Evolutionary conservation across 1,284 basidiomycete genomes (phyloP).

Genomic region (Cerioporus squamosus): DNA sequence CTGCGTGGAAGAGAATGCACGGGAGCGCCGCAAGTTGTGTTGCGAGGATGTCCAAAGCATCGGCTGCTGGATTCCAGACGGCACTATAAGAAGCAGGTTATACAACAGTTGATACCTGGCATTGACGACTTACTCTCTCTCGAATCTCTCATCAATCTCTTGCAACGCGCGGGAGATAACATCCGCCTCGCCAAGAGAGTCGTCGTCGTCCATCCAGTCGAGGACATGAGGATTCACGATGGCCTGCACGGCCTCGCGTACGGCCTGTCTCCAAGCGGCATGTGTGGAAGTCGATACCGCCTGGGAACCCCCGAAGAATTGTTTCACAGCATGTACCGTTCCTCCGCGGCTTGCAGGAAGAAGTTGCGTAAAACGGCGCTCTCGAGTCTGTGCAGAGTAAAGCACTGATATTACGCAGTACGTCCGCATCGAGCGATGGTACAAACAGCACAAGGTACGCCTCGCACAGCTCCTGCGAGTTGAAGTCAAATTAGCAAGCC

Average conservation of each 20-base stretch:
- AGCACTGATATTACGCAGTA: conserved; percentile 6
- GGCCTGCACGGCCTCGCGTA: conserved; percentile 37
- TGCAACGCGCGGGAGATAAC: conserved; percentile 28
- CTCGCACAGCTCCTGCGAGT: conserved; percentile 16
- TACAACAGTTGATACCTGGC: too few relatives aligned
- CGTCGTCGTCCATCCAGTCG: conserved; percentile 53
- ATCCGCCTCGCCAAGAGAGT: conserved; percentile 36
- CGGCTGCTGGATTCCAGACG: conserved; percentile 34
- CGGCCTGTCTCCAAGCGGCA: conserved; percentile 29
- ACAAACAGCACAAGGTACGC: conserved; percentile 18
- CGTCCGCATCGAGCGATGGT: conserved; percentile 13
- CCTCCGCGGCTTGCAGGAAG: conserved; percentile 12
- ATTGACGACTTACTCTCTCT: conserved; percentile 22
- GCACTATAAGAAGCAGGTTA: conserved; percentile 32
- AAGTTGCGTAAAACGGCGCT: conserved; percentile 10
- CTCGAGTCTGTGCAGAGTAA: conserved; percentile 12
- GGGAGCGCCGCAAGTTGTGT: conserved; percentile 42
- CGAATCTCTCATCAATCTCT: conserved; percentile 39
- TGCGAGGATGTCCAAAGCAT: conserved; percentile 39
- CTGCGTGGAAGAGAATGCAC: conserved; percentile 49
- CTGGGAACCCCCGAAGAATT: not conserved
- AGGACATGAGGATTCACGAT: conserved; percentile 47
- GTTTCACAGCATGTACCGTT: conserved; percentile 2
- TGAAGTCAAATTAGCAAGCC: not conserved
- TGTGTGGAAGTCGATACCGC: not conserved